Percentiles rank a stretch among this genome's conserved stretches.
Evolutionary conservation across 345 rosid genomes (phyloP).

Genomic region (Acer campestre): DNA sequence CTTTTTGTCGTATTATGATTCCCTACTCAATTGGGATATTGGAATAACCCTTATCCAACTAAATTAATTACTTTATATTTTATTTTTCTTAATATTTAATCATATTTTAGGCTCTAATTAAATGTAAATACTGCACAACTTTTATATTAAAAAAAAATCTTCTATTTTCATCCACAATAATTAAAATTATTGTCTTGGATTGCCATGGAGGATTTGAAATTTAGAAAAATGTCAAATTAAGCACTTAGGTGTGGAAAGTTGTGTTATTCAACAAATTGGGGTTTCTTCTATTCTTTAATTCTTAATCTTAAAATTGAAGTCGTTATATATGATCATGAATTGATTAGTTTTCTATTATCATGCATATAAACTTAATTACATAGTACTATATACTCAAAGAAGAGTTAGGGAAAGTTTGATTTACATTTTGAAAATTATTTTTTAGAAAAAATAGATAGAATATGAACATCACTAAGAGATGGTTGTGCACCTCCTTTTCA

Average conservation of each 20-base stretch:
- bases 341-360: no score
- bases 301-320: background rate
- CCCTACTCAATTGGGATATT: slow-evolving; percentile 2
- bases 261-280: background rate
- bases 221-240: no score
- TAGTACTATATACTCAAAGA: no score
- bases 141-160: background rate
- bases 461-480: no score
- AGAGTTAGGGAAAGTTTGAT: no score
- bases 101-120: slow-evolving; percentile 7
- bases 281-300: background rate
- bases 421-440: no score
- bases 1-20: slow-evolving; percentile 15
- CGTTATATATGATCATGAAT: no score
- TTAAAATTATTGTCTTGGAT: background rate
- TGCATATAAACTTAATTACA: no score
- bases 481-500: no score
- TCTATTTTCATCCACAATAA: background rate
- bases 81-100: background rate
- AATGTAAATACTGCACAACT: background rate
- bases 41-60: background rate
- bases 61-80: background rate
- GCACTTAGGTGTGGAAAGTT: background rate
- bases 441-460: no score
- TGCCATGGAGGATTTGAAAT: background rate